Conservation (phyloP, 768 basidiomycete genomes). For the Leccinellum luteum region DNA sequence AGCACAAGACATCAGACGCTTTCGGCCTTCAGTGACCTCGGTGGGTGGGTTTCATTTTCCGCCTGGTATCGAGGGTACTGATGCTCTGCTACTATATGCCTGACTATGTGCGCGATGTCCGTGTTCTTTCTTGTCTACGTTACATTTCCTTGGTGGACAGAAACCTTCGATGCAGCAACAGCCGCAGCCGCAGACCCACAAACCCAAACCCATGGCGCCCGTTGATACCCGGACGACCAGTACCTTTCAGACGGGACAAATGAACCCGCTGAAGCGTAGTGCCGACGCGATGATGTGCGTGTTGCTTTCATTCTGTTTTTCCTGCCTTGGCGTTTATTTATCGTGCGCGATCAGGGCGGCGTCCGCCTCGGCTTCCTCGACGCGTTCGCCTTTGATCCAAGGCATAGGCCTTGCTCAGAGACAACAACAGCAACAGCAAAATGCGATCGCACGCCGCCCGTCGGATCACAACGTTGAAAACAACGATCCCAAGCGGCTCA, state of each 20-base stretch:
- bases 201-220: constrained; percentile 1
- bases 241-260: constrained; percentile 2
- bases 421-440: constrained; percentile 24
- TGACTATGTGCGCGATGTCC: constrained; percentile 5
- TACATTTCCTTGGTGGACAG: not conserved
- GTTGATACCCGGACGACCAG: constrained; percentile 11
- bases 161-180: constrained; percentile 8
- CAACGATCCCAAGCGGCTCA: constrained; percentile 40
- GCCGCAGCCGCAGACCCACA: not conserved
- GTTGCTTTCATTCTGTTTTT: not conserved
- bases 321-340: not conserved
- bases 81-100: not conserved
- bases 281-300: constrained; percentile 34
- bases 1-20: not conserved
- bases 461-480: constrained; percentile 26
- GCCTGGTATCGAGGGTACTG: constrained; percentile 29
- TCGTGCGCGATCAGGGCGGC: constrained; percentile 10
- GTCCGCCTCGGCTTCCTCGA: constrained; percentile 18
- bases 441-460: constrained; percentile 15
- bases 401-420: constrained; percentile 42
- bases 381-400: constrained; percentile 26
- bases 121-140: not conserved
- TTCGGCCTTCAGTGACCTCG: constrained; percentile 19
- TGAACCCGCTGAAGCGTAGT: constrained; percentile 31
- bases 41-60: constrained; percentile 52